Conservation (phyloP, 345 rosid species). For the Psidium guajava region DNA sequence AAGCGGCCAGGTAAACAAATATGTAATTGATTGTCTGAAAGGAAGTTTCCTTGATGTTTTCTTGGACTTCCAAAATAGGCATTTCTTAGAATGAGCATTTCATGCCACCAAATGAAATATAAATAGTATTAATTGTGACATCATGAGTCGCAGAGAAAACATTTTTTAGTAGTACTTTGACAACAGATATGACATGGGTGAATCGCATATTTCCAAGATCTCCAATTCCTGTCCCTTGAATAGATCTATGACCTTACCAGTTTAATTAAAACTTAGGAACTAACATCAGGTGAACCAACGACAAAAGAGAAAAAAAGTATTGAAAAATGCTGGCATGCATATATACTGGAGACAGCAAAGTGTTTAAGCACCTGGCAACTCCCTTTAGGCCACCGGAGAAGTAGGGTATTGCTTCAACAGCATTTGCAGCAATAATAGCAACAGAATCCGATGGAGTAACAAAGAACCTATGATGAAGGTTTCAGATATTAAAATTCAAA, state of each 20-base stretch:
- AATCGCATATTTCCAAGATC: not conserved
- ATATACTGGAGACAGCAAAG: not conserved
- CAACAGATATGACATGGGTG: not conserved
- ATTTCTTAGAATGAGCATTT: not conserved
- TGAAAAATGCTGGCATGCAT: not conserved
- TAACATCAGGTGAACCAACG: not conserved
- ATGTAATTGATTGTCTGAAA: not conserved
- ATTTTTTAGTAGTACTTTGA: not conserved
- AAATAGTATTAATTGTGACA: not conserved
- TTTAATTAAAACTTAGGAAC: not conserved
- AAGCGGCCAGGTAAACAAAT: not conserved
- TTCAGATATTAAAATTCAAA: not conserved
- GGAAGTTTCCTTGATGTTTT: not conserved
- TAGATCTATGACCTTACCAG: not conserved
- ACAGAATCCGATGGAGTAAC: slow-evolving; percentile 99
- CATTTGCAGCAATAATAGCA: slow-evolving; percentile 97
- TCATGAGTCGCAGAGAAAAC: not conserved
- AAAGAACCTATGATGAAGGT: slow-evolving; percentile 54
- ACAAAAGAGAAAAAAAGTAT: not conserved
- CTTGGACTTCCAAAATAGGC: not conserved
- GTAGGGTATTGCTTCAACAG: slow-evolving; percentile 81
- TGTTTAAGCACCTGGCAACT: slow-evolving; percentile 71
- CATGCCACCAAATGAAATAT: not conserved
- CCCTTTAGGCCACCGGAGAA: slow-evolving; percentile 95
- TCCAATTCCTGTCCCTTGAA: not conserved